phyloP scores from a whole-genome alignment of 768 basidiomycete species.

The Pulveroboletus sp. region DNA sequence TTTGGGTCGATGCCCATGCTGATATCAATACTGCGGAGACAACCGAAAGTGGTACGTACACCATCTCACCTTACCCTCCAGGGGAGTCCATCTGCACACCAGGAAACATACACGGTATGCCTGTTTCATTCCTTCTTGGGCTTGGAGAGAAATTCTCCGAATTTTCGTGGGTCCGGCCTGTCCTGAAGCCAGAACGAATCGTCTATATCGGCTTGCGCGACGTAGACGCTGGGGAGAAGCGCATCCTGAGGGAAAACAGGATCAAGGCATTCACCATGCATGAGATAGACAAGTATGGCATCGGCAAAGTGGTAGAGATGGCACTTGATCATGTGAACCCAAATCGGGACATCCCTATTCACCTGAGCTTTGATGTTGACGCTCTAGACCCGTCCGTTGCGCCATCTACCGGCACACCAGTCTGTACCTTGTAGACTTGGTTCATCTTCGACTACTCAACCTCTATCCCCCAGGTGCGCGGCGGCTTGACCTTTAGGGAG shows the following conservation, averaged over 20 bases:
- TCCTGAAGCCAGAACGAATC: slow-evolving; percentile 65
- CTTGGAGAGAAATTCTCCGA: slow-evolving; percentile 36
- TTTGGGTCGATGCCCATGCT: slow-evolving; percentile 97
- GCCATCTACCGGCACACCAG: slow-evolving; percentile 92
- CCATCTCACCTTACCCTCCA: not conserved
- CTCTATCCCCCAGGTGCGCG: slow-evolving; percentile 58
- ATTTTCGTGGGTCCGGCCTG: slow-evolving; percentile 58
- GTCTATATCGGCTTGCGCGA: slow-evolving; percentile 99
- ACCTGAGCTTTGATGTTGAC: slow-evolving; percentile 95
- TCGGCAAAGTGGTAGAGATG: slow-evolving; percentile 94
- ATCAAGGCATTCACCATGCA: slow-evolving; percentile 93
- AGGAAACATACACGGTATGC: slow-evolving; percentile 99
- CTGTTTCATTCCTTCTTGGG: slow-evolving; percentile 85
- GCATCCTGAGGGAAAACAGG: slow-evolving; percentile 70
- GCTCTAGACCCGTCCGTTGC: slow-evolving; percentile 92
- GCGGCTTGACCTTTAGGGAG: slow-evolving; percentile 93
- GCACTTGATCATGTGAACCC: slow-evolving; percentile 94
- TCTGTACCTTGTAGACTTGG: slow-evolving; percentile 26
- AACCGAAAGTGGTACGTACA: slow-evolving; percentile 60
- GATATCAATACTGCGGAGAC: slow-evolving; percentile 91
- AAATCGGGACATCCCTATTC: slow-evolving; percentile 76
- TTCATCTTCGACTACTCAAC: not conserved
- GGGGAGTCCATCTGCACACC: not conserved
- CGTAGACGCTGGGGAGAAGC: slow-evolving; percentile 84
- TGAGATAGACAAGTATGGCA: slow-evolving; percentile 83